Evolutionary conservation across 1,284 basidiomycete species (phyloP).

Genomic region (Malassezia dermatis): DNA sequence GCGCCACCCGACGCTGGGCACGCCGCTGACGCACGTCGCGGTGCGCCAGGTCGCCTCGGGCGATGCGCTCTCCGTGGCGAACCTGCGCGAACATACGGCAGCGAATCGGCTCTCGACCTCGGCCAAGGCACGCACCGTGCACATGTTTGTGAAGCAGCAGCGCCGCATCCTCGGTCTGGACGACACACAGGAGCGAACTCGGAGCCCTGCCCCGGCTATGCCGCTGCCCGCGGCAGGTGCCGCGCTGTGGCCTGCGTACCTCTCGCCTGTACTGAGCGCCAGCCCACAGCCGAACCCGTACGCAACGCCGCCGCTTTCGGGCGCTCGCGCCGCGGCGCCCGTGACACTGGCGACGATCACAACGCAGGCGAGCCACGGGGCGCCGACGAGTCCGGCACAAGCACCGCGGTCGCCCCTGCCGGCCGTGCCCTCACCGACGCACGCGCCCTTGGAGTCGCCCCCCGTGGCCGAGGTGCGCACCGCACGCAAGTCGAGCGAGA

Average conservation of each 20-base stretch:
- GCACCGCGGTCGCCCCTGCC: background rate
- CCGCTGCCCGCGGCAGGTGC: background rate
- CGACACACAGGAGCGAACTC: slow-evolving; percentile 18
- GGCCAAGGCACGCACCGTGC: slow-evolving; percentile 3
- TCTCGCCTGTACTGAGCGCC: background rate
- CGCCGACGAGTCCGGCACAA: background rate
- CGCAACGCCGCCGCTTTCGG: background rate
- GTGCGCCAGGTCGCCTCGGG: slow-evolving; percentile 52
- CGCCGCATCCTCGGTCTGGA: slow-evolving; percentile 1
- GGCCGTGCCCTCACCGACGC: background rate
- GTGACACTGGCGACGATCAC: background rate
- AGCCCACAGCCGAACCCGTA: slow-evolving; percentile 3
- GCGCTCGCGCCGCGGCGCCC: background rate
- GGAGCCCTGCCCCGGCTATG: background rate
- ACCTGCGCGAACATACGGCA: slow-evolving; percentile 70
- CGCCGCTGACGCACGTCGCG: slow-evolving; percentile 52
- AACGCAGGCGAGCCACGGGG: background rate
- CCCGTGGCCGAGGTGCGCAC: background rate
- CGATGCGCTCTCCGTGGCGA: slow-evolving; percentile 47
- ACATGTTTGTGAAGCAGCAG: slow-evolving; percentile 6
- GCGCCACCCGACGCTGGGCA: slow-evolving; percentile 16
- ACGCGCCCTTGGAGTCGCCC: too few relatives aligned
- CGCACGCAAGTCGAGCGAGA: slow-evolving; percentile 1
- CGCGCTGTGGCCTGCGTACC: background rate
- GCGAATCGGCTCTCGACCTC: slow-evolving; percentile 56